Conservation (phyloP, 1,139 yeast genomes). For the Debaryomyces sp. region DNA sequence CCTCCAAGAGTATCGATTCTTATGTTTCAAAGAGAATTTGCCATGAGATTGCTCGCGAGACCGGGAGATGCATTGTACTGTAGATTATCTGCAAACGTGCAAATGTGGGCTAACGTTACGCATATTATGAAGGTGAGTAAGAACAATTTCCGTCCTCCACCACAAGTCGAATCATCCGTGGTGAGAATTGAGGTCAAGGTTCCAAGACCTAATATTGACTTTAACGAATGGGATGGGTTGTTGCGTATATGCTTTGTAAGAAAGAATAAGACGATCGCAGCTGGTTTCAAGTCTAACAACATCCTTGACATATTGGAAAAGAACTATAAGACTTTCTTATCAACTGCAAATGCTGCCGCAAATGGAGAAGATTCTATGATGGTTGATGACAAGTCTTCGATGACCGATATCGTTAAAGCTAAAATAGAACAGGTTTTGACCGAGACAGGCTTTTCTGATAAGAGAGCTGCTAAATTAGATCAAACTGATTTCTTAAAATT, state of each 20-base stretch:
- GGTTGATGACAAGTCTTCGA: slow-evolving; percentile 49
- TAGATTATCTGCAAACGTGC: slow-evolving; percentile 92
- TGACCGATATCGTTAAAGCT: slow-evolving; percentile 52
- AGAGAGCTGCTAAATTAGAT: slow-evolving; percentile 92
- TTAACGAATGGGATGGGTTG: slow-evolving; percentile 96
- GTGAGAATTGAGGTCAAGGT: slow-evolving; percentile 88
- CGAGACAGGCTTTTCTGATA: slow-evolving; percentile 79
- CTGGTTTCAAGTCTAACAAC: slow-evolving; percentile 85
- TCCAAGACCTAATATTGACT: slow-evolving; percentile 92
- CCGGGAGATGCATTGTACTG: slow-evolving; percentile 95
- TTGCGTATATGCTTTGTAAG: slow-evolving; percentile 88
- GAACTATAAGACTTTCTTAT: slow-evolving; percentile 80
- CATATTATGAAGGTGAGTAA: slow-evolving; percentile 98
- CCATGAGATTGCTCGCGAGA: slow-evolving; percentile 85
- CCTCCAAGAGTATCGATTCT: slow-evolving; percentile 96
- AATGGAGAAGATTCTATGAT: slow-evolving; percentile 56
- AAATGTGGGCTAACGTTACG: slow-evolving; percentile 98
- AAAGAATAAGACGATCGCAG: slow-evolving; percentile 89
- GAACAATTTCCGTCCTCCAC: slow-evolving; percentile 97
- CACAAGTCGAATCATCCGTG: slow-evolving; percentile 96
- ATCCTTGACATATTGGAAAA: slow-evolving; percentile 85
- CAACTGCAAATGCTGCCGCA: slow-evolving; percentile 53
- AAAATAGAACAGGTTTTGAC: slow-evolving; percentile 68
- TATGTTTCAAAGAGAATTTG: slow-evolving; percentile 98
- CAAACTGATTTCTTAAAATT: slow-evolving; percentile 90